Base-by-base conservation (phyloP, 2,329 filamentous ascomycete species). In the Hypomyces perniciosus region DNA sequence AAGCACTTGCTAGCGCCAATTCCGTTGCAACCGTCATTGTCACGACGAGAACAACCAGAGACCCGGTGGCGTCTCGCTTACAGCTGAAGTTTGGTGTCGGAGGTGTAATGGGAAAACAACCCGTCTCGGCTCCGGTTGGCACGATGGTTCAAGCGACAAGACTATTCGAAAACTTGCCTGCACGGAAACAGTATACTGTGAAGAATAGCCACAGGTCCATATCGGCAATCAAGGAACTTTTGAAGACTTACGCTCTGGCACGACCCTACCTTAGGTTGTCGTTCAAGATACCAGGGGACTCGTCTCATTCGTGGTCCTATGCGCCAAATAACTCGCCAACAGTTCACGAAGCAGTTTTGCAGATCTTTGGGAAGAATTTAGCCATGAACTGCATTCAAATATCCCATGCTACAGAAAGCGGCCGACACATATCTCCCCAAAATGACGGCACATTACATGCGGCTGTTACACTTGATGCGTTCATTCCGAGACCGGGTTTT, bases 1-100 rank as follows among this genome's bases (percentile, higher is more conserved):
- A 89, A 61, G 86, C 86, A 12, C 69, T 92, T 53, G 84, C 86
- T 37, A 83, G 81, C 63, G 75, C 77, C 52, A 84, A 80, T 53
- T 74, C 78, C 39, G 62, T 88, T 51, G 81, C 80, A 35, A 72
- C 74, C 4, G 68, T 90, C 40, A 71, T 68, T 6, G 69, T 90
- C 46, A 85, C 75, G 10, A 90, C 87, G 4, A 79, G 80, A 54
- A 80, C 81, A 3, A 70, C 78, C 31, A 74, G 74, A 2, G 85
- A 90, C 54, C 65, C 75, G 1, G 73, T 85, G 6, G 86, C 81
- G 1, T 70, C 71, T 4, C 61, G 63, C 6, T 63, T 83, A n/a
- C 65, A 67, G 5, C 57, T 85, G 7, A 62, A 63, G 8, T 61
- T 64, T 8, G 56, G 56, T 2, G 47, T 46, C 7, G 69, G 68